Base-by-base conservation (phyloP, 805 yeast species). In the Scheffersomyces ergatensis region DNA sequence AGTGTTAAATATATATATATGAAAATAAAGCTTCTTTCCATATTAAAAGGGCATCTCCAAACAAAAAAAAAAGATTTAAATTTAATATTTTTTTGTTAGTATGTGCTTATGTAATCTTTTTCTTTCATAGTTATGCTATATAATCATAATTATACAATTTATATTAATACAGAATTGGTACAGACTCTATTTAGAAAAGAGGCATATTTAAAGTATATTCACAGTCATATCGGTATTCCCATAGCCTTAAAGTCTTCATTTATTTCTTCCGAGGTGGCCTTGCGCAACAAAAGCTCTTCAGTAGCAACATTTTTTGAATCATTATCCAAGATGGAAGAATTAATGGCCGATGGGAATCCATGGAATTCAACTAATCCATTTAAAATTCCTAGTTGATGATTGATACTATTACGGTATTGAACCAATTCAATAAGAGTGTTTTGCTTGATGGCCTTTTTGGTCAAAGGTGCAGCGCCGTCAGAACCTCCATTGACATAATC, bases 291-390 rank as follows among this genome's bases (percentile, higher is more conserved):
- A 4, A 67, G 52, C 44, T 67, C 73, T n/a, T 57, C 57, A 2
- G 49, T 49, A 14, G 40, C 45, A 13, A 42, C 19, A n/a, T 29
- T 24, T 5, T 6, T 5, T 9, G 29, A 26, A 11, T 26, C 13
- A 17, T 51, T 53, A 19, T 59, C 66, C n/a, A 50, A 41, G 34
- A 55, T 47, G 9, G 60, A 65, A 24, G 74, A 72, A 29, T 92
- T 58, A 25, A 67, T 53, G 2, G 79, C 92, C 2, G 96, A 89
- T 2, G 98, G 97, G 55, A 89, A 81, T 3, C 93, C 89, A 53
- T 78, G 79, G 55, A 77, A 80, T 49, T 76, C 72, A 27, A 79
- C 65, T 36, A 90, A 62, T 2, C 93, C 93, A 38, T 78, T 74
- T 46, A 90, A 66, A 20, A 77, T 70, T 33, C 93, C 83, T 34